Conservation (phyloP, 805 yeast genomes). For the Scheffersomyces amazonensis region DNA sequence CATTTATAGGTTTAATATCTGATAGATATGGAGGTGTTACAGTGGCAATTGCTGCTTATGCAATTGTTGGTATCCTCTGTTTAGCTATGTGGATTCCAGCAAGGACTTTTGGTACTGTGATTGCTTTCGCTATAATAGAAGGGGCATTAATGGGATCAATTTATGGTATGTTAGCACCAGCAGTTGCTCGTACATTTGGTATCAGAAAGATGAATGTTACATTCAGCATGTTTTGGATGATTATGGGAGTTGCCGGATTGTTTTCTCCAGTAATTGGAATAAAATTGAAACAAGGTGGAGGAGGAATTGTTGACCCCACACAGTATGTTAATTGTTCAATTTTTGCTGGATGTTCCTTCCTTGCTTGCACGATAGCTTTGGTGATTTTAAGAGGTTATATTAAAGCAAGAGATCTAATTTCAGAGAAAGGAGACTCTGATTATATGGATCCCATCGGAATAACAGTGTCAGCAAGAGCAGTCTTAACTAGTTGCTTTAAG, state of each 20-base stretch:
- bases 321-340: conserved; percentile 54
- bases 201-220: conserved; percentile 48
- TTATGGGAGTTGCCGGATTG: conserved; percentile 48
- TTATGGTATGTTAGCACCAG: conserved; percentile 54
- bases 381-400: conserved; percentile 54
- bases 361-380: conserved; percentile 42
- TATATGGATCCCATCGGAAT: conserved; percentile 7
- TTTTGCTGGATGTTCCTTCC: conserved; percentile 56
- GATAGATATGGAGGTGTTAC: conserved; percentile 55
- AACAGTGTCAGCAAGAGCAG: conserved; percentile 6
- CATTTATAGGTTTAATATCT: conserved; percentile 48
- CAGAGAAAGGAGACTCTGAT: conserved; percentile 14
- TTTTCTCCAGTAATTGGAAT: conserved; percentile 63
- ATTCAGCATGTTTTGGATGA: conserved; percentile 52
- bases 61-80: conserved; percentile 23
- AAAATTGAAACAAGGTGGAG: conserved; percentile 36
- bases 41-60: conserved; percentile 25
- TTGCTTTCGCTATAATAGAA: conserved; percentile 48
- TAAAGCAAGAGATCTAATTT: conserved; percentile 42
- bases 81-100: conserved; percentile 48
- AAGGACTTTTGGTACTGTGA: conserved; percentile 52
- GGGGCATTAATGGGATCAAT: conserved; percentile 63
- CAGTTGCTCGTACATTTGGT: conserved; percentile 53
- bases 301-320: conserved; percentile 29
- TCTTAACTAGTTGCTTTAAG: conserved; percentile 7